Evolutionary conservation across 495 filamentous ascomycete genomes (phyloP).

Genomic region (Podospora australis): DNA sequence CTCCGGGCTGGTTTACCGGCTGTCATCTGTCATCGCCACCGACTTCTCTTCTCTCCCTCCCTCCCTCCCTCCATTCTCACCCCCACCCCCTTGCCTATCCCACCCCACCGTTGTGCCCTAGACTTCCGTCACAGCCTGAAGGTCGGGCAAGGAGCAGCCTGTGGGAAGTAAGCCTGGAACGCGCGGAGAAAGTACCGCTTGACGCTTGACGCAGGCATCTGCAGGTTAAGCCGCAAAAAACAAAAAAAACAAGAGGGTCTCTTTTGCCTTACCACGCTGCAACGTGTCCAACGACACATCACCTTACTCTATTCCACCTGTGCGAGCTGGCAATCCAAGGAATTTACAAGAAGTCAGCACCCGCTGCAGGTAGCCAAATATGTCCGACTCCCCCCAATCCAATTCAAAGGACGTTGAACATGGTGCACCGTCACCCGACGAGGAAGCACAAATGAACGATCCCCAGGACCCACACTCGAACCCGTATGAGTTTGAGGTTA

Average conservation of each 20-base stretch:
- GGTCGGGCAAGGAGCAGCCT: constrained; percentile 36
- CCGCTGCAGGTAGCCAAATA: constrained; percentile 69
- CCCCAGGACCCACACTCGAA: constrained; percentile 52
- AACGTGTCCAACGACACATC: constrained; percentile 53
- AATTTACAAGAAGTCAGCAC: constrained; percentile 52
- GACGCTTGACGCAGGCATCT: constrained; percentile 40
- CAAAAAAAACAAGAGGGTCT: constrained; percentile 27
- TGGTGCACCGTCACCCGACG: constrained; percentile 88
- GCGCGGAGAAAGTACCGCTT: constrained; percentile 29
- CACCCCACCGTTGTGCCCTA: constrained; percentile 19
- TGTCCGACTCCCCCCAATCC: constrained; percentile 93
- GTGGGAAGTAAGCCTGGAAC: constrained; percentile 36
- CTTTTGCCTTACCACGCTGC: constrained; percentile 46
- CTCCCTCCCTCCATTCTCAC: constrained; percentile 3
- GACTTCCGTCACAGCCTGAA: constrained; percentile 44
- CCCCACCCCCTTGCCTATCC: constrained; percentile 7
- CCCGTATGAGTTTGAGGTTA: constrained; percentile 95
- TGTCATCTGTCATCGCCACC: constrained; percentile 19
- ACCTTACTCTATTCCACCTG: constrained; percentile 39
- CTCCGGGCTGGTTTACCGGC: constrained; percentile 21
- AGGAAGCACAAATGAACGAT: constrained; percentile 59
- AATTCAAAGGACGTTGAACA: constrained; percentile 91
- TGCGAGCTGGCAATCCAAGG: constrained; percentile 49
- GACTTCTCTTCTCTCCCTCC: constrained; percentile 5
- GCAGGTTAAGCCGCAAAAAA: constrained; percentile 44